Conservation (phyloP, 1,284 basidiomycete genomes). For the Porogramme epimiltina region DNA sequence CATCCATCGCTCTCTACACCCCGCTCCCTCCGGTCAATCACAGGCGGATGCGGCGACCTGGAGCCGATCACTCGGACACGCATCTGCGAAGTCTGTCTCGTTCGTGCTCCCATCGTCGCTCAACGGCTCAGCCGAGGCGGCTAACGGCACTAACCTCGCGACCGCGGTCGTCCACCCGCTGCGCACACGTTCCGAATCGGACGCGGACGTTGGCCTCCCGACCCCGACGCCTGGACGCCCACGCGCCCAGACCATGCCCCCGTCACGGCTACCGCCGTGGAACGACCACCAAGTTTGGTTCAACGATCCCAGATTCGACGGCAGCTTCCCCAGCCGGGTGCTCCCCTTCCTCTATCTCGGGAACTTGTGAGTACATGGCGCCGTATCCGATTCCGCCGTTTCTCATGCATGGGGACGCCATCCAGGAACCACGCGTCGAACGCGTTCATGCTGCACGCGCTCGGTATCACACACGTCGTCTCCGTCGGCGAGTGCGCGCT, state of each 20-base stretch:
- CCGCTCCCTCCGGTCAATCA: constrained; percentile 4
- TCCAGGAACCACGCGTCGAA: constrained; percentile 89
- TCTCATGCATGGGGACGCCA: neutral
- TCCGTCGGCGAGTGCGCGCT: constrained; percentile 95
- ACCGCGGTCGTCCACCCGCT: constrained; percentile 23
- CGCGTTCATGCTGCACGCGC: constrained; percentile 91
- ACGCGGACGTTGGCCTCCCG: constrained; percentile 11
- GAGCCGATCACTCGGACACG: constrained; percentile 22
- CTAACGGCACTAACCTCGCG: constrained; percentile 18
- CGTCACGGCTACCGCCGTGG: constrained; percentile 65
- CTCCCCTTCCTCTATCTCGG: constrained; percentile 95
- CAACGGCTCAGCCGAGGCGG: constrained; percentile 8
- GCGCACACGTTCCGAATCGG: constrained; percentile 23
- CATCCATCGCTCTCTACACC: neutral
- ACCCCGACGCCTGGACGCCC: constrained; percentile 43
- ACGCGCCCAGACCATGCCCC: constrained; percentile 69
- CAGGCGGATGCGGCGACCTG: constrained; percentile 12
- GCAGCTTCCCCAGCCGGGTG: constrained; percentile 93
- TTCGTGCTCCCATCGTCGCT: constrained; percentile 40
- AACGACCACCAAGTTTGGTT: constrained; percentile 88
- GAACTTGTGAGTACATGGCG: constrained; percentile 70
- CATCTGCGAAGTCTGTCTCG: constrained; percentile 52
- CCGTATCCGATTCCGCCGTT: constrained; percentile 6
- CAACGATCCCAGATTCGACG: constrained; percentile 90
- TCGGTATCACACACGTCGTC: constrained; percentile 98